Base-by-base conservation (phyloP, 2,329 filamentous ascomycete species). In the Colletotrichum tanaceti region DNA sequence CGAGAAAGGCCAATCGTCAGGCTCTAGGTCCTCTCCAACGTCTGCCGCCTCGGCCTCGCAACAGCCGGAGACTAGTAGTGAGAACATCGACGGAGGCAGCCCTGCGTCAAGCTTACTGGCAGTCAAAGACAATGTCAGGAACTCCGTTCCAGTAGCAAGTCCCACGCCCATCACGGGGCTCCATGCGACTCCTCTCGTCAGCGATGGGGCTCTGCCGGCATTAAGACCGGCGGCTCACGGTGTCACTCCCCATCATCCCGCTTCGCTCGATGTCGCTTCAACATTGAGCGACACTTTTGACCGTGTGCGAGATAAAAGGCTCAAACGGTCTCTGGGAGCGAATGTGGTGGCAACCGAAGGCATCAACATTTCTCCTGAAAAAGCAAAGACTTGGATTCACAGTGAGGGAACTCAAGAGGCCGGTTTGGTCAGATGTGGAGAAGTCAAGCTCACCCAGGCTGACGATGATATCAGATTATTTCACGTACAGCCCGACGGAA, bases 231-330 rank as follows among this genome's bases (percentile, higher is more conserved):
- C 22, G 20, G 49, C 38, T 16, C 35, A 9, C 18, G 58, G 46
- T 20, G 18, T 3, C 6, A 14, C 35, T 55, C 24, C 65, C 32
- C 16, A 10, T 24, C 22, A 32, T 28, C 38, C 52, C 22, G 18
- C 46, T 39, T 39, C 35, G 50, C 68, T 77, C 9, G 75, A 78
- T 39, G 73, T 74, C 0, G 72, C 74, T 10, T 72, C 74, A 14
- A 70, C 73, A 24, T 65, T 78, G 4, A 75, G 74, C 24, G 71
- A 76, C 65, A 75, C 77, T 9, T 73, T 78, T 4, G 72, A 75
- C 44, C 72, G 70, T 22, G 74, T 78, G 1, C 73, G 76, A 43
- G 70, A 73, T 35, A 50, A 74, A 41, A 72, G 73, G 43, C 58
- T 73, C n/a, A 71, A 71, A 22, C 63, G 65, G 0, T 73, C 74